phyloP scores from a whole-genome alignment of 768 basidiomycete species.

The Russula earlei region DNA sequence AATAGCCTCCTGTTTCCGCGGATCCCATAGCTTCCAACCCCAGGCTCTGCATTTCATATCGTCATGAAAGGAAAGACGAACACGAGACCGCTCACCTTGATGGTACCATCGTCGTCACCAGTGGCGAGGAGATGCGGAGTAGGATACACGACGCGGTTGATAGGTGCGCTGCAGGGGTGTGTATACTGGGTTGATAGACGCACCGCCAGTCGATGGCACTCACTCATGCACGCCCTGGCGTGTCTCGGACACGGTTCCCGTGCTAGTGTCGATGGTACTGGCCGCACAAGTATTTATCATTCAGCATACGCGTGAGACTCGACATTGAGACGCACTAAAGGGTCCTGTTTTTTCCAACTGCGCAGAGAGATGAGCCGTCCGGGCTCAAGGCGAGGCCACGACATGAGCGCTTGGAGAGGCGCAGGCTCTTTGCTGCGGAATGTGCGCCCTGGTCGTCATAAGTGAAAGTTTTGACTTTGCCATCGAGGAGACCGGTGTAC shows the following conservation, averaged over 20 bases:
- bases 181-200: conserved; percentile 14
- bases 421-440: conserved; percentile 46
- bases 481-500: conserved; percentile 72
- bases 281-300: neutral
- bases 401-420: conserved; percentile 78
- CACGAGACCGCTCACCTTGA: conserved; percentile 50
- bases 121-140: conserved; percentile 67
- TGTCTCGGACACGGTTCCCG: conserved; percentile 43
- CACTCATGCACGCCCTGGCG: conserved; percentile 56
- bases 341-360: conserved; percentile 73
- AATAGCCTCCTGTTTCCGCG: conserved; percentile 53
- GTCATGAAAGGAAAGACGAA: neutral
- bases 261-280: conserved; percentile 60
- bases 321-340: conserved; percentile 52
- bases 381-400: conserved; percentile 59
- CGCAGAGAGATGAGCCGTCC: conserved; percentile 62
- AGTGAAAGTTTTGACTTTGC: conserved; percentile 70
- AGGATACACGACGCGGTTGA: conserved; percentile 75
- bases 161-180: conserved; percentile 47
- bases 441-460: conserved; percentile 66
- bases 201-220: conserved; percentile 26
- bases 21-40: conserved; percentile 74
- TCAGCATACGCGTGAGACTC: neutral
- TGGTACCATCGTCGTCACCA: conserved; percentile 90
- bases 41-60: neutral